Evolutionary conservation across 1,284 basidiomycete species (phyloP).

Genomic region (Puccinia triticina): DNA sequence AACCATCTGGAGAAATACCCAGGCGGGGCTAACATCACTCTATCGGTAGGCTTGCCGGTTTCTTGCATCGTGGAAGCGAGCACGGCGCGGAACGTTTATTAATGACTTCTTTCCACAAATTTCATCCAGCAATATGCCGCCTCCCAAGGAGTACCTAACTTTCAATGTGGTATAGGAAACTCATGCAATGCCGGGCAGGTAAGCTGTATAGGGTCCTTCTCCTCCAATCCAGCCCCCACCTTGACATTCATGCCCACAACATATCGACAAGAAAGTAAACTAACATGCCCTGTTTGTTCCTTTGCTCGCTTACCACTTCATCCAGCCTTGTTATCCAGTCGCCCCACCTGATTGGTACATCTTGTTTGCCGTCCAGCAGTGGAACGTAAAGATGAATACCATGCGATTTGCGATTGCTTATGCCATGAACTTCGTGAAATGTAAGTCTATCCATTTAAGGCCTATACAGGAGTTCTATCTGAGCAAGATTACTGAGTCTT

Average conservation of each 20-base stretch:
- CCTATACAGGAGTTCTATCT: not conserved
- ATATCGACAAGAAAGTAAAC: not conserved
- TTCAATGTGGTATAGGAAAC: conserved; percentile 47
- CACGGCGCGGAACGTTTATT: not conserved
- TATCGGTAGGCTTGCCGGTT: conserved; percentile 25
- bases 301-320: too few relatives aligned
- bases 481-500: not conserved
- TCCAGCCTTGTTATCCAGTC: conserved; percentile 50
- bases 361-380: conserved; percentile 50
- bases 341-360: conserved; percentile 50
- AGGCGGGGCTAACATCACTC: conserved; percentile 29
- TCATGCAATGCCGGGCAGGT: conserved; percentile 49
- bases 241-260: not conserved
- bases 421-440: conserved; percentile 39
- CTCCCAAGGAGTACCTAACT: conserved; percentile 31
- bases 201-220: not conserved
- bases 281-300: not conserved
- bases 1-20: conserved; percentile 44
- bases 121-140: conserved; percentile 46
- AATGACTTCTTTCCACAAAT: not conserved
- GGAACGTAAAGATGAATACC: conserved; percentile 49
- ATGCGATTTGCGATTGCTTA: conserved; percentile 41
- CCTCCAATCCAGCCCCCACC: not conserved
- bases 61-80: not conserved
- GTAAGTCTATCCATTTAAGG: not conserved